phyloP scores from a whole-genome alignment of 805 yeast species.

The Metschnikowia kofuensis region DNA sequence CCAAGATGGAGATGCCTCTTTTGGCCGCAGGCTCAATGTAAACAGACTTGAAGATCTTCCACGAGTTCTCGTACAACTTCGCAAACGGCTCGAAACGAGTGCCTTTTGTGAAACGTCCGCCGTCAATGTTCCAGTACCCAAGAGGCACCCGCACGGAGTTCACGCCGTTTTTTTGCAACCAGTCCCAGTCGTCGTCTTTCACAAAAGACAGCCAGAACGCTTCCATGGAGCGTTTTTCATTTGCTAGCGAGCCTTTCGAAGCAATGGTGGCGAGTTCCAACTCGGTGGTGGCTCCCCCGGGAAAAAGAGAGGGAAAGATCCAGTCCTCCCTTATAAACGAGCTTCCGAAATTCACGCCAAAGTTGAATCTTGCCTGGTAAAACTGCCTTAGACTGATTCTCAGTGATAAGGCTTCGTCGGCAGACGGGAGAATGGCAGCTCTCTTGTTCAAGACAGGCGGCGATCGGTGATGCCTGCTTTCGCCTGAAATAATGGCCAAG shows the following conservation, averaged over 20 bases:
- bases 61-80: constrained; percentile 63
- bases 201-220: constrained; percentile 65
- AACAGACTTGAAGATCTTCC: constrained; percentile 57
- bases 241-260: constrained; percentile 47
- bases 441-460: no score
- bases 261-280: constrained; percentile 64
- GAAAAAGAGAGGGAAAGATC: constrained; percentile 63
- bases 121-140: constrained; percentile 86
- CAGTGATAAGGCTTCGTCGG: constrained; percentile 31
- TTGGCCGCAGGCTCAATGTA: constrained; percentile 58
- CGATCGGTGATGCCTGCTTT: no score
- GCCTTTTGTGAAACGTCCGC: constrained; percentile 53
- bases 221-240: constrained; percentile 52
- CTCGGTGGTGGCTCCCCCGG: constrained; percentile 61
- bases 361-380: constrained; percentile 61
- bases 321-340: constrained; percentile 77
- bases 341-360: constrained; percentile 85
- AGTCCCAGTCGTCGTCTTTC: constrained; percentile 72
- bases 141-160: constrained; percentile 82
- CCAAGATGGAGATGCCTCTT: constrained; percentile 66
- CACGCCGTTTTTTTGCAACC: constrained; percentile 63
- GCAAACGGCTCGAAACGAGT: constrained; percentile 60
- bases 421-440: neutral
- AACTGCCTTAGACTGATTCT: constrained; percentile 44
- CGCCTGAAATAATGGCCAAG: no score